A percentile compares a stretch with the other conserved stretches of the same genome.
These are phyloP conservation scores for Blastobotrys aristatus DNA, from an alignment of 1,139 yeast genomes.

Conservation along the genomic window DNA sequence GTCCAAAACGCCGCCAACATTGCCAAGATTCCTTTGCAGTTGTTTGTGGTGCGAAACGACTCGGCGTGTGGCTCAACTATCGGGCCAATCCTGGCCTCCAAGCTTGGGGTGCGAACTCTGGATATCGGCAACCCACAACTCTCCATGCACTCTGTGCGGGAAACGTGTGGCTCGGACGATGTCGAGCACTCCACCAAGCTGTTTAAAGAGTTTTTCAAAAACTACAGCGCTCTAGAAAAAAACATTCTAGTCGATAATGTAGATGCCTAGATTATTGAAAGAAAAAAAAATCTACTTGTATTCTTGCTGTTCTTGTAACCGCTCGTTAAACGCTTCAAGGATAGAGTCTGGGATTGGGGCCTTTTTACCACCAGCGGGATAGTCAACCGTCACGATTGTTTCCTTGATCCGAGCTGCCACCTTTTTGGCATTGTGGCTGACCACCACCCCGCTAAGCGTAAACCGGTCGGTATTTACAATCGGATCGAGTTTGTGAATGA, in stretches of 20 bases:
- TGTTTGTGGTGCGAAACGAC: conserved; percentile 87
- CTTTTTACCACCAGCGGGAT: conserved; percentile 30
- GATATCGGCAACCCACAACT: conserved; percentile 93
- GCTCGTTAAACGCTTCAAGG: conserved; percentile 17
- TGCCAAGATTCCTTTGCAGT: conserved; percentile 48
- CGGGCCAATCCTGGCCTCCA: conserved; percentile 88
- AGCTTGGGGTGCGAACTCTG: conserved; percentile 81
- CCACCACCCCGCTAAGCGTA: conserved; percentile 32
- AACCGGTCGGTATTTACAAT: conserved; percentile 27
- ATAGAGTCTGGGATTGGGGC: conserved; percentile 30
- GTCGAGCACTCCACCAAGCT: conserved; percentile 56
- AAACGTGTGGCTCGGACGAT: conserved; percentile 83
- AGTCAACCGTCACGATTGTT: conserved; percentile 34
- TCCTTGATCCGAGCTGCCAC: conserved; percentile 35
- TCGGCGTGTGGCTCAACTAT: conserved; percentile 96
- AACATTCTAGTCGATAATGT: conserved; percentile 23
- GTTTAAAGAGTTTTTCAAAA: conserved; percentile 56
- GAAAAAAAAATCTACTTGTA: neutral
- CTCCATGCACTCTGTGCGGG: conserved; percentile 94
- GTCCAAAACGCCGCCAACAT: conserved; percentile 65
- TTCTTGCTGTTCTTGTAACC: conserved; percentile 6
- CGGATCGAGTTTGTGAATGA: conserved; percentile 30
- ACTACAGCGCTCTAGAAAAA: conserved; percentile 26
- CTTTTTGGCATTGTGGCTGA: conserved; percentile 33
- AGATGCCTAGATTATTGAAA: neutral